Evolutionary conservation across 2,329 filamentous ascomycete genomes (phyloP).

Genomic region (Thelonectria blattea): DNA sequence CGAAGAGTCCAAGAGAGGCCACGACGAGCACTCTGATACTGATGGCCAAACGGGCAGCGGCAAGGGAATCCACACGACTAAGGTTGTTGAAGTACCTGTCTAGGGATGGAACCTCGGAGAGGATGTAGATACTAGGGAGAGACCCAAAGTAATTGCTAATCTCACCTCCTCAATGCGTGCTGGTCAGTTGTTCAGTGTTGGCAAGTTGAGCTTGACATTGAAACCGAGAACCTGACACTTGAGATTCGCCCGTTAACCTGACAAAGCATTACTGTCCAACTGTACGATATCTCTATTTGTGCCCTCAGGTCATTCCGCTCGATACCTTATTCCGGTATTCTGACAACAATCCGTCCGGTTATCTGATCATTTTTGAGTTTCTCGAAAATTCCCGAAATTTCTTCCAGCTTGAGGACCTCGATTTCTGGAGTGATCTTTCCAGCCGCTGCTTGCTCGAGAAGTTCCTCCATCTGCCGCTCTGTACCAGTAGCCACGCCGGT

Average conservation of each 20-base stretch:
- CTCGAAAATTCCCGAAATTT: constrained; percentile 13
- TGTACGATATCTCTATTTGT: no score
- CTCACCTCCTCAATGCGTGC: no score
- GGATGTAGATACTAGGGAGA: no score
- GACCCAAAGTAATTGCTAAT: no score
- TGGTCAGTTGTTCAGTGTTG: no score
- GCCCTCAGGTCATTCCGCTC: neutral
- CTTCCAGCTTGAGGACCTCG: constrained; percentile 15
- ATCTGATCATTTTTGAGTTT: constrained; percentile 18
- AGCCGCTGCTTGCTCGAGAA: constrained; percentile 11
- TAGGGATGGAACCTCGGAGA: neutral
- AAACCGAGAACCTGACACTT: neutral
- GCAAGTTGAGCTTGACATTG: no score
- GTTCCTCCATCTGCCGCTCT: constrained; percentile 27
- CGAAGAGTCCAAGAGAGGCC: neutral
- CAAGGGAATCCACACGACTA: neutral
- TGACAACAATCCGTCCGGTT: constrained; percentile 28
- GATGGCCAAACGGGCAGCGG: neutral
- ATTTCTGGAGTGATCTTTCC: constrained; percentile 19
- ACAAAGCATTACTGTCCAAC: no score
- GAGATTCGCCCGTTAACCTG: neutral
- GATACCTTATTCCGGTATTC: constrained; percentile 14
- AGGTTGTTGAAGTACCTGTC: neutral
- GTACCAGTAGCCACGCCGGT: constrained; percentile 29
- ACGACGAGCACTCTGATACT: constrained; percentile 3